Percentiles rank a stretch among this genome's conserved stretches.
Evolutionary conservation across 306 rosid species (phyloP).

Genomic region (Rubus parviflorus): DNA sequence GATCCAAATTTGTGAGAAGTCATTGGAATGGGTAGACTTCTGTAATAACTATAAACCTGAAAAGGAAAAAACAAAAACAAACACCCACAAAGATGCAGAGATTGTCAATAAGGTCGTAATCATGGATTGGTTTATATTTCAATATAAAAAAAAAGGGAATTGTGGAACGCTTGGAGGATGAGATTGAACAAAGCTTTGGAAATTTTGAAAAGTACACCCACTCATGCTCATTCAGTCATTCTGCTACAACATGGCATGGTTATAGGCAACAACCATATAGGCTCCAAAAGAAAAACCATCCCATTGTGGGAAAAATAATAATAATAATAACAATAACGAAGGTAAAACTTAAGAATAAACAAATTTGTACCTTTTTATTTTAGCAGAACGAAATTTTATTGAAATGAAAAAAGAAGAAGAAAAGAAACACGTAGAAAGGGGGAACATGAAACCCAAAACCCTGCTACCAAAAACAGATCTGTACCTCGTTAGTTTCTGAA

Average conservation of each 20-base stretch:
- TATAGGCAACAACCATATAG: background rate
- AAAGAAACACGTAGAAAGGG: background rate
- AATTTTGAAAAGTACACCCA: background rate
- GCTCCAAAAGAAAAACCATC: background rate
- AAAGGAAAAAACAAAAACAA: slow-evolving; percentile 25
- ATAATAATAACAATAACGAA: background rate
- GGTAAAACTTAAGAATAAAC: background rate
- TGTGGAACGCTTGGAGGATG: background rate
- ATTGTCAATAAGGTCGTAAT: background rate
- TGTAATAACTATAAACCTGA: slow-evolving; percentile 67
- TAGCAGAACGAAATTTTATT: background rate
- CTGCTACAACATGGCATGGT: background rate
- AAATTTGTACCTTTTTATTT: background rate
- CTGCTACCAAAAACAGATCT: background rate
- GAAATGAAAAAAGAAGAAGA: background rate
- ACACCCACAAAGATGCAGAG: background rate
- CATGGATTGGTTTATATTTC: background rate
- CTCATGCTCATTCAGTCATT: slow-evolving; percentile 7
- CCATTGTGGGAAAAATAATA: background rate
- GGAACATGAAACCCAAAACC: background rate
- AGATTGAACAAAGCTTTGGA: background rate
- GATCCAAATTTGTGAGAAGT: slow-evolving; percentile 56
- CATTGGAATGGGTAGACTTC: slow-evolving; percentile 62
- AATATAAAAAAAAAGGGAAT: background rate
- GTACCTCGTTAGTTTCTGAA: slow-evolving; percentile 81